phyloP scores from a whole-genome alignment of 495 filamentous ascomycete genomes.

The Talaromyces proteolyticus region DNA sequence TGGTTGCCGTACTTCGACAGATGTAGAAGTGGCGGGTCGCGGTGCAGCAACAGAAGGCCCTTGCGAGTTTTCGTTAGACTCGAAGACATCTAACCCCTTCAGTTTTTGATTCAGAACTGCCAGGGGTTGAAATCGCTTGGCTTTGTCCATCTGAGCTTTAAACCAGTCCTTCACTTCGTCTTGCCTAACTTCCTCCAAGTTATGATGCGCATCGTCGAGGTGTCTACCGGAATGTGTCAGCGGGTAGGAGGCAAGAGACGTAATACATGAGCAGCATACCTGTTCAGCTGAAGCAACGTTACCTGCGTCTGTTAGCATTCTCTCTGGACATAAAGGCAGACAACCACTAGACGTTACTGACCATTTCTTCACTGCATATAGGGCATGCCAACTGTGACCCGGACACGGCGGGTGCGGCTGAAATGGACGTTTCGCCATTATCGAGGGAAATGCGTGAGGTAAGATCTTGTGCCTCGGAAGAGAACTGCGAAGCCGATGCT shows the following conservation, averaged over 20 bases:
- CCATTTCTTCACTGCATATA: constrained; percentile 97
- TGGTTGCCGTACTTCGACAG: constrained; percentile 14
- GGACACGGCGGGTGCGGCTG: constrained; percentile 46
- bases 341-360: constrained; percentile 18
- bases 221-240: constrained; percentile 47
- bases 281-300: constrained; percentile 87
- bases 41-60: constrained; percentile 18
- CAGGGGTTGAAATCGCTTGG: constrained; percentile 91
- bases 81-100: constrained; percentile 95
- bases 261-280: constrained; percentile 37
- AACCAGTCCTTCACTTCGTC: constrained; percentile 99
- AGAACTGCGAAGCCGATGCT: constrained; percentile 53
- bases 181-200: constrained; percentile 88
- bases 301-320: constrained; percentile 44
- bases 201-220: constrained; percentile 89
- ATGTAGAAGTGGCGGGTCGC: constrained; percentile 9
- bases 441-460: constrained; percentile 52
- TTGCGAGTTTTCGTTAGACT: constrained; percentile 71
- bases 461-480: constrained; percentile 52
- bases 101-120: constrained; percentile 91
- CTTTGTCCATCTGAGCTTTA: constrained; percentile 90
- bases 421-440: constrained; percentile 40
- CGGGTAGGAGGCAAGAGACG: background rate
- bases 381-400: constrained; percentile 75
- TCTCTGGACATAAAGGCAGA: constrained; percentile 8